Evolutionary conservation across 345 rosid species (phyloP), one percentile per base, ranked within the genome.

Genomic region (Nephelium lappaceum): DNA sequence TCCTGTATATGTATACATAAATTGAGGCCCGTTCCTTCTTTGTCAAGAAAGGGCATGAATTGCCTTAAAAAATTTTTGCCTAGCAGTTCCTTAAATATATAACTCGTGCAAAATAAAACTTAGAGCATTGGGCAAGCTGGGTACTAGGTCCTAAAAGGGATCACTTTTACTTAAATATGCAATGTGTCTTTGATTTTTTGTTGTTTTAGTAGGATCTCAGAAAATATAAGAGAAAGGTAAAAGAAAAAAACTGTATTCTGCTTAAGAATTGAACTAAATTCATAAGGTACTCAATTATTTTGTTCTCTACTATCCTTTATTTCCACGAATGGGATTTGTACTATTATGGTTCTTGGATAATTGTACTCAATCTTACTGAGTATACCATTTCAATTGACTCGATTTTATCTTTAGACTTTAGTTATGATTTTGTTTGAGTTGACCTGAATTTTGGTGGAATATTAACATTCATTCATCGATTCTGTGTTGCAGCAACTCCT

Each of bases 401-500:
- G 4, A 24, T 24, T 24, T 25, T 69, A 5, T 12, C 7, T 68
- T 47, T 31, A 2, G 24, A 8, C 7, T 68, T 47, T 31, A 2
- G 24, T 71, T 41, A 21, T 27, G 23, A 41, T 65, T 31, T 57
- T 57, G 69, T 72, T 38, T 31, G 39, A 39, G 51, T 53, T 8
- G 70, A 36, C 42, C 47, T 64, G 67, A 74, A 71, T 47, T 6
- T 19, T 12, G 8, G 8, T 6, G 55, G 47, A 53, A 41, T 69
- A 27, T 72, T 62, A 16, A 16, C 21, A 11, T 62, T 24, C 5
- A 14, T 42, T 36, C 12, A 49, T 63, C 36, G 47, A 18, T 75
- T 77, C 31, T 80, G 76, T 75, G 75, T 75, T 90, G 89, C 96
- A 95, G 98, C 87, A 79, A 81, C 93, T 89, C 70, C 86, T 93